Base-by-base conservation (phyloP, 2,329 filamentous ascomycete species). In the Aspergillus glaucus region DNA sequence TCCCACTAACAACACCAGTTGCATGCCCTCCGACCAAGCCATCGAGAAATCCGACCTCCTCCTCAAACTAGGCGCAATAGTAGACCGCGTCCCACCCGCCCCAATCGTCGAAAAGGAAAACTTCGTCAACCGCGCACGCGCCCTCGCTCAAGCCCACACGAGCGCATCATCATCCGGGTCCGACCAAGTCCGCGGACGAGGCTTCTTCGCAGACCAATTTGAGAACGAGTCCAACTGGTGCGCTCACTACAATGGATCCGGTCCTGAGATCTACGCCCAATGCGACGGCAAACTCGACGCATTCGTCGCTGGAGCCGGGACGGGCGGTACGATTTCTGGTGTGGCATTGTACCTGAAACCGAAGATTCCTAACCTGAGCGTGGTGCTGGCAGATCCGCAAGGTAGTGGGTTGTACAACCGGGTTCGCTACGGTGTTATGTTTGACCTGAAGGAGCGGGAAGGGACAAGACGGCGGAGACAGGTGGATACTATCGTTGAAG, bases 191-290 rank as follows among this genome's bases (percentile, higher is more conserved):
- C 77, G 75, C 32, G 92, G 89, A 55, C 77, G 81, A 45, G 93
- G 93, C 19, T 91, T 95, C 71, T 98, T 97, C 65, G 90, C 92
- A 1, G 88, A 98, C 67, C 93, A 98, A 65, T 98, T 98, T 64
- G 93, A 98, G 72, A 92, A 87, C 22, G 76, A 82, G 45, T 88
- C 90, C 28, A 98, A 98, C 70, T 95, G 86, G 79, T 77, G 79
- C 42, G 91, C 93, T 1, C 93, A 98, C 72, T 83, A 85, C 59
- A 75, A 79, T 17, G 81, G 82, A 12, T 98, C 93, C 0, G 93
- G 93, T 0, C 93, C 92, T 0, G 93, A 98, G 72, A 93, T 98
- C 56, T 86, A 81, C 60, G 71, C 75, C 1, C 93, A 98, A 71
- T 87, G 87, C 5, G 79, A 76, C 21, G 88, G 88, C 0, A 69